Percentiles rank a stretch among this genome's conserved stretches.
Evolutionary conservation across 345 rosid species (phyloP).

Genomic region (Pugionium dolabratum): DNA sequence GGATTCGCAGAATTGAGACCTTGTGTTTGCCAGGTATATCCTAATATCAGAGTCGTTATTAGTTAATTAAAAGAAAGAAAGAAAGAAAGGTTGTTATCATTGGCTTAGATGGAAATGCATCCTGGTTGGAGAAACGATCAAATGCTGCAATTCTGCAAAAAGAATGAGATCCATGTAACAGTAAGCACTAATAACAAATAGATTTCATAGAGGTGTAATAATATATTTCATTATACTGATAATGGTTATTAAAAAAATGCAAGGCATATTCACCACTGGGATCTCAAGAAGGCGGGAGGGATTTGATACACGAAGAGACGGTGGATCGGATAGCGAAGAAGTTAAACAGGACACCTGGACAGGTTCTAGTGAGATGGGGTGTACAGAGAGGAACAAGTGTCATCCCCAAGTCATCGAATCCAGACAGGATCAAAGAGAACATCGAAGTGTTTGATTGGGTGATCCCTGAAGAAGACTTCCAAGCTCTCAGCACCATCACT

Average conservation of each 20-base stretch:
- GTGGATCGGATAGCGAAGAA: conserved; percentile 52
- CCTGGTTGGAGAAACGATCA: conserved; percentile 69
- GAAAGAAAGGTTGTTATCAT: neutral
- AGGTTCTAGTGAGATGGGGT: conserved; percentile 58
- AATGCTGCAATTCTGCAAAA: conserved; percentile 49
- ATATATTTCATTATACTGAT: neutral
- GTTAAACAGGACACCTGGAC: conserved; percentile 56
- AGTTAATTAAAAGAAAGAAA: too few relatives aligned
- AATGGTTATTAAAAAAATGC: neutral
- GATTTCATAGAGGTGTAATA: too few relatives aligned
- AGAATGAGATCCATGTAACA: conserved; percentile 53
- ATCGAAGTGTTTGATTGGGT: conserved; percentile 52
- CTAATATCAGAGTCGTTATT: neutral
- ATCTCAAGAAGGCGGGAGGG: conserved; percentile 53
- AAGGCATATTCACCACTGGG: conserved; percentile 62
- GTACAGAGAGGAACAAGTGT: conserved; percentile 61
- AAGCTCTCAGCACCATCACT: conserved; percentile 44
- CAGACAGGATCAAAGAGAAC: conserved; percentile 57
- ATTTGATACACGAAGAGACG: conserved; percentile 47
- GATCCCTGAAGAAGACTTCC: conserved; percentile 52
- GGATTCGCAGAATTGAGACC: conserved; percentile 44
- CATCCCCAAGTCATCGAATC: conserved; percentile 51
- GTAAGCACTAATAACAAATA: conserved; percentile 30
- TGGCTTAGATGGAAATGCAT: conserved; percentile 63
- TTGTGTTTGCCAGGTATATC: conserved; percentile 50